Percentiles rank a stretch among this genome's conserved stretches.
phyloP scores from a whole-genome alignment of 1,284 basidiomycete species.

The Cutaneotrichosporon dermatis region DNA sequence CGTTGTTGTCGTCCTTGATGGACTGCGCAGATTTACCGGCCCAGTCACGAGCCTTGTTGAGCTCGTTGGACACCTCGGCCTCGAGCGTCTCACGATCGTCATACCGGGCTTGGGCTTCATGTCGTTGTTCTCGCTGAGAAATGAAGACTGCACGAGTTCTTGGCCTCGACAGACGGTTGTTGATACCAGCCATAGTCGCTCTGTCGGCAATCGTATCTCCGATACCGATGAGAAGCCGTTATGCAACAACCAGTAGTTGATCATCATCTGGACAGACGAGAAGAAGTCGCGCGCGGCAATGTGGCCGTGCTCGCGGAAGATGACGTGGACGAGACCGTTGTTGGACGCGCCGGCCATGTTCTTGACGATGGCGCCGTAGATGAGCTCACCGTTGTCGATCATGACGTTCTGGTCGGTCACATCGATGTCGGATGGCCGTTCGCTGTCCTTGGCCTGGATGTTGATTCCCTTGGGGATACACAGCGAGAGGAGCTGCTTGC shows the following conservation, averaged over 20 bases:
- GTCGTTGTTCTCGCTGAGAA: slow-evolving; percentile 70
- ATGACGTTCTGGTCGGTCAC: slow-evolving; percentile 89
- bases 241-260: slow-evolving; percentile 98
- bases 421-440: slow-evolving; percentile 74
- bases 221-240: slow-evolving; percentile 99
- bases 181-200: slow-evolving; percentile 81
- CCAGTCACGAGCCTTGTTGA: slow-evolving; percentile 93
- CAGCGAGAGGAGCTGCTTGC: slow-evolving; percentile 93
- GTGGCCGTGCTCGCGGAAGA: slow-evolving; percentile 96
- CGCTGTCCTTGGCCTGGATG: slow-evolving; percentile 66
- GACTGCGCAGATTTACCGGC: slow-evolving; percentile 94
- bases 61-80: slow-evolving; percentile 80
- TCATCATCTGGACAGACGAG: slow-evolving; percentile 87
- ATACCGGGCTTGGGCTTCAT: slow-evolving; percentile 89
- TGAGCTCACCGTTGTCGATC: slow-evolving; percentile 94
- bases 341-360: slow-evolving; percentile 94
- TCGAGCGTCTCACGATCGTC: slow-evolving; percentile 99
- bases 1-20: slow-evolving; percentile 98
- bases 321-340: slow-evolving; percentile 92
- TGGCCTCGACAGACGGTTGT: slow-evolving; percentile 77
- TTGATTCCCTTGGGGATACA: slow-evolving; percentile 96
- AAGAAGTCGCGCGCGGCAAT: slow-evolving; percentile 89
- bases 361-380: slow-evolving; percentile 95
- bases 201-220: slow-evolving; percentile 96
- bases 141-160: slow-evolving; percentile 72